Evolutionary conservation across 768 basidiomycete species (phyloP).

Genomic region (Boletus pseudo-olivaceus): DNA sequence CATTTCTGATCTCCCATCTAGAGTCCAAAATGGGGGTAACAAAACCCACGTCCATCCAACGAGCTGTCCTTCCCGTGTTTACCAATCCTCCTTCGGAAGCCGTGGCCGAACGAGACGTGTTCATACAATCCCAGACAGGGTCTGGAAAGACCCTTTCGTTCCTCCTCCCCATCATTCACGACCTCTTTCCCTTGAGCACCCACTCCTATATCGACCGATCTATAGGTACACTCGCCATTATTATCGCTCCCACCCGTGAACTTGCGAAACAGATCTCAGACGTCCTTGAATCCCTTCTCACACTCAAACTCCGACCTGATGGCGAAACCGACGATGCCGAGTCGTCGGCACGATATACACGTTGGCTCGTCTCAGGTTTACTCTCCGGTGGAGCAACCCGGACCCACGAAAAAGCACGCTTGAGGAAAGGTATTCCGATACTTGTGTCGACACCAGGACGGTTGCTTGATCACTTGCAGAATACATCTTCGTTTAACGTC

Average conservation of each 20-base stretch:
- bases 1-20: slow-evolving; percentile 76
- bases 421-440: slow-evolving; percentile 93
- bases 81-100: slow-evolving; percentile 40
- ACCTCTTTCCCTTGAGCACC: slow-evolving; percentile 84
- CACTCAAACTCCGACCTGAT: slow-evolving; percentile 64
- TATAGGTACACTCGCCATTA: slow-evolving; percentile 91
- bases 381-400: slow-evolving; percentile 93
- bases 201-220: slow-evolving; percentile 93
- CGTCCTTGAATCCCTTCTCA: slow-evolving; percentile 80
- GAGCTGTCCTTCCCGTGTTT: slow-evolving; percentile 64
- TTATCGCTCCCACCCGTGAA: slow-evolving; percentile 94
- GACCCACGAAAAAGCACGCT: slow-evolving; percentile 90
- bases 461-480: slow-evolving; percentile 93
- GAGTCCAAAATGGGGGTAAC: slow-evolving; percentile 73
- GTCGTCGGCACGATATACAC: slow-evolving; percentile 50
- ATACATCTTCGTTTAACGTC: slow-evolving; percentile 88
- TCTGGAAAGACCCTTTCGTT: slow-evolving; percentile 95
- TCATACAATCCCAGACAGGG: slow-evolving; percentile 95
- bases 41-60: slow-evolving; percentile 89
- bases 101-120: slow-evolving; percentile 62
- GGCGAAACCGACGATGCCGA: slow-evolving; percentile 52
- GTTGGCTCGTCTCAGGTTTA: slow-evolving; percentile 92
- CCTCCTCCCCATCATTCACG: slow-evolving; percentile 91
- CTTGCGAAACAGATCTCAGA: slow-evolving; percentile 96
- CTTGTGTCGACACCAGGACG: slow-evolving; percentile 95